A percentile compares a stretch with the other conserved stretches of the same genome.
These are phyloP conservation scores for Ogataea nakhonphanomensis DNA, from an alignment of 805 yeast genomes.

Conservation along the genomic window DNA sequence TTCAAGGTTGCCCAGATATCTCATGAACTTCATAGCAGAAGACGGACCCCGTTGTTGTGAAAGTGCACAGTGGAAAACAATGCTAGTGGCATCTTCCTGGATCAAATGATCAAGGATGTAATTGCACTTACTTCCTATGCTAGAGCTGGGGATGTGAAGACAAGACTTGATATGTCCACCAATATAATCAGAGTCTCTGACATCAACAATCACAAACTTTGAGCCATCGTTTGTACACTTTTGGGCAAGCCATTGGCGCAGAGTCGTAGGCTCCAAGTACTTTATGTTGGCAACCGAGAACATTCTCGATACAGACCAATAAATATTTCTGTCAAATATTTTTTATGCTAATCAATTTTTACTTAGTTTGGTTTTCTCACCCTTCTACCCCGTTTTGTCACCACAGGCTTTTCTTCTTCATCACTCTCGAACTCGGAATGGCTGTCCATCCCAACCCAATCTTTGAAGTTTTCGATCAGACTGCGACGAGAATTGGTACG, in stretches of 20 bases:
- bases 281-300: conserved; percentile 41
- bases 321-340: background rate
- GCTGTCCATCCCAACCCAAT: conserved; percentile 33
- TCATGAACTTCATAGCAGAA: conserved; percentile 62
- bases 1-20: conserved; percentile 38
- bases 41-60: conserved; percentile 93
- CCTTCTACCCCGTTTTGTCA: conserved; percentile 9
- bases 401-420: conserved; percentile 14
- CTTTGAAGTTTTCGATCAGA: conserved; percentile 34
- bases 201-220: conserved; percentile 65
- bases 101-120: conserved; percentile 37
- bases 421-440: conserved; percentile 26
- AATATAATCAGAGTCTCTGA: conserved; percentile 74
- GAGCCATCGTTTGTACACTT: conserved; percentile 39
- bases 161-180: conserved; percentile 71
- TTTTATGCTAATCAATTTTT: conserved; percentile 6
- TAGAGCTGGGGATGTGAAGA: conserved; percentile 51
- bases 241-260: conserved; percentile 43
- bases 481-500: conserved; percentile 24
- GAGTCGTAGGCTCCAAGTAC: conserved; percentile 43
- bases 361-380: conserved; percentile 5
- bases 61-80: conserved; percentile 87
- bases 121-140: conserved; percentile 38
- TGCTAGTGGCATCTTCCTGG: conserved; percentile 38
- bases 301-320: background rate